Evolutionary conservation across 495 filamentous ascomycete genomes (phyloP).

Genomic region (Aspergillus diversus): DNA sequence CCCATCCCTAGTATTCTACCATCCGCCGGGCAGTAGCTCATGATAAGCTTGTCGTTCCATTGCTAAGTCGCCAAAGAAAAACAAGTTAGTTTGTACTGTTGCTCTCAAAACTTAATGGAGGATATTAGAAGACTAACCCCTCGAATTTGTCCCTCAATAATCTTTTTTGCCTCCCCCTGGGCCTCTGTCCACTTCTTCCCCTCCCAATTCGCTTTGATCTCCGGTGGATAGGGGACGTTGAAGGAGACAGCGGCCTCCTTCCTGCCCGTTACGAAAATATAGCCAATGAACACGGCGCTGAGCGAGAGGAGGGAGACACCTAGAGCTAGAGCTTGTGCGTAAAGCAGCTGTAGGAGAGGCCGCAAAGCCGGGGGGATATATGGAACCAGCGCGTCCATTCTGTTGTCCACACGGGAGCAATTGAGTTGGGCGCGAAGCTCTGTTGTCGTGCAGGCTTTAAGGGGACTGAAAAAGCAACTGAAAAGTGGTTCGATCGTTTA

Average conservation of each 20-base stretch:
- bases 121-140: constrained; percentile 37
- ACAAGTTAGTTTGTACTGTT: constrained; percentile 5
- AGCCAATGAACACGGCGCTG: constrained; percentile 40
- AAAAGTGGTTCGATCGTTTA: constrained; percentile 31
- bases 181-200: constrained; percentile 64
- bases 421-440: constrained; percentile 18
- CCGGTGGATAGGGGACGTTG: constrained; percentile 60
- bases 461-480: constrained; percentile 9
- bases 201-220: constrained; percentile 56
- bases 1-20: constrained; percentile 76
- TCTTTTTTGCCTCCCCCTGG: constrained; percentile 44
- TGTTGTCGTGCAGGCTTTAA: constrained; percentile 19
- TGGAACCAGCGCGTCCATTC: constrained; percentile 36
- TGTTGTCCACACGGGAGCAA: constrained; percentile 19
- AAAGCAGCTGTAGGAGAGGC: constrained; percentile 28
- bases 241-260: constrained; percentile 60
- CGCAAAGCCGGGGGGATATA: constrained; percentile 33
- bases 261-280: constrained; percentile 36
- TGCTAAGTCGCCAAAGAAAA: constrained; percentile 28
- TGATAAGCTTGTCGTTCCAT: constrained; percentile 48
- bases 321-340: constrained; percentile 26
- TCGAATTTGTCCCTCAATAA: constrained; percentile 46
- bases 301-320: constrained; percentile 40
- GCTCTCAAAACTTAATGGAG: background rate
- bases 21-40: constrained; percentile 86